Evolutionary conservation across 1,284 basidiomycete species (phyloP).

Genomic region (Rhodotorula sp.): DNA sequence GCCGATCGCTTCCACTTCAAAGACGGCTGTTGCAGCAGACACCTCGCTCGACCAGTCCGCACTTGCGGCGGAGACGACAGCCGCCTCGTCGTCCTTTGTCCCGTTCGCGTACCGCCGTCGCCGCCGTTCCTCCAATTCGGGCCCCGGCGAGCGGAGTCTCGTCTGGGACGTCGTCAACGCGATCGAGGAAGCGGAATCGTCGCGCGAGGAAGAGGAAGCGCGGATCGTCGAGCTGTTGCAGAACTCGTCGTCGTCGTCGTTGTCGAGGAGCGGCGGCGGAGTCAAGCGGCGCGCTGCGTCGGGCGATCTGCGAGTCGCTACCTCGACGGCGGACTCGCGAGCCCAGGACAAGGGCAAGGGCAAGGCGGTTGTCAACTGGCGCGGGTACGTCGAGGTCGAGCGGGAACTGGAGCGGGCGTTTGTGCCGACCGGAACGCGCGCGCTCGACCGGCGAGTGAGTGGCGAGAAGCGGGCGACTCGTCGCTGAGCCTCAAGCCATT

Average conservation of each 20-base stretch:
- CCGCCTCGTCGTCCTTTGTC: not conserved
- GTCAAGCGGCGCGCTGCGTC: constrained; percentile 24
- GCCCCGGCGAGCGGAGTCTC: constrained; percentile 3
- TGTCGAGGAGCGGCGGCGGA: not conserved
- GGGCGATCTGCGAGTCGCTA: constrained; percentile 19
- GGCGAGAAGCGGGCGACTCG: constrained; percentile 10
- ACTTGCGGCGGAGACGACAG: not conserved
- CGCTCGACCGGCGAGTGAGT: constrained; percentile 17
- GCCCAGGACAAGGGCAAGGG: constrained; percentile 12
- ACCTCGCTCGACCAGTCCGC: constrained; percentile 7
- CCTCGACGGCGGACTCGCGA: too few relatives aligned
- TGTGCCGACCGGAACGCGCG: constrained; percentile 8
- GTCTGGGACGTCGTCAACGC: constrained; percentile 29
- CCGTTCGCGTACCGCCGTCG: not conserved
- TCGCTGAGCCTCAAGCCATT: not conserved
- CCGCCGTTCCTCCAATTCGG: constrained; percentile 7
- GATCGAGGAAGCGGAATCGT: constrained; percentile 32
- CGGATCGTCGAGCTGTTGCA: constrained; percentile 25
- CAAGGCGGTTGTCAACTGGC: constrained; percentile 1
- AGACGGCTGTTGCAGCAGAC: not conserved
- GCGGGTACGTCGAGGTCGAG: constrained; percentile 13
- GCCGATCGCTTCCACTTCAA: constrained; percentile 6
- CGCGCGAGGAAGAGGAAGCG: constrained; percentile 33
- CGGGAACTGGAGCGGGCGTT: constrained; percentile 3
- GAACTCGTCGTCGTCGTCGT: not conserved